Conservation (phyloP, 2,329 filamentous ascomycete species). For the Calycina herbarum region DNA sequence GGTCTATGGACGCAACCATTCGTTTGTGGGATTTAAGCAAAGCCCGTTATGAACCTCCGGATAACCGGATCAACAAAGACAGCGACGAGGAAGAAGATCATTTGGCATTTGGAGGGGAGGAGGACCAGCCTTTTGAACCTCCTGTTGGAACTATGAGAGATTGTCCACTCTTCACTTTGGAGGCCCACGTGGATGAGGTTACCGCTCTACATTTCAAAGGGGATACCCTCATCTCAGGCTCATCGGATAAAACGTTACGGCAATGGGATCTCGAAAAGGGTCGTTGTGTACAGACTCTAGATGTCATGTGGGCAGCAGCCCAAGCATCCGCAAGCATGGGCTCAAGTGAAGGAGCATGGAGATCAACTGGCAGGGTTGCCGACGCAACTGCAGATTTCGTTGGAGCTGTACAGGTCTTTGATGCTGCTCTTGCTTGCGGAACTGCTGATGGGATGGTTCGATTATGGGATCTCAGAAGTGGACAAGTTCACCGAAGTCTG, state of each 20-base stretch:
- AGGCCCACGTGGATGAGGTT: conserved; percentile 90
- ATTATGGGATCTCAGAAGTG: conserved; percentile 93
- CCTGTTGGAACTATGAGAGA: conserved; percentile 82
- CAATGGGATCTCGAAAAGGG: conserved; percentile 98
- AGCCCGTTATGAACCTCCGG: conserved; percentile 75
- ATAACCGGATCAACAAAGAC: conserved; percentile 51
- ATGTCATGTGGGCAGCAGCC: conserved; percentile 96
- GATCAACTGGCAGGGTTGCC: conserved; percentile 63
- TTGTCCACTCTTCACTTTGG: conserved; percentile 83
- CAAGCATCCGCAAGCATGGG: conserved; percentile 75
- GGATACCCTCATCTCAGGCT: conserved; percentile 89
- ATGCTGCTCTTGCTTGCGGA: conserved; percentile 91
- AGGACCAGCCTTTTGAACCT: conserved; percentile 67
- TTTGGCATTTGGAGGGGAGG: conserved; percentile 70
- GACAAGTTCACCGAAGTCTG: conserved; percentile 93
- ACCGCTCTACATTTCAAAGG: conserved; percentile 90
- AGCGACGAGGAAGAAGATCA: conserved; percentile 61
- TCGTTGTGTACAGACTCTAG: conserved; percentile 94
- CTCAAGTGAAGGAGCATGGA: conserved; percentile 66
- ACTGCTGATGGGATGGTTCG: conserved; percentile 97
- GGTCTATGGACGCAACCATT: conserved; percentile 92
- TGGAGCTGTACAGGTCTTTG: conserved; percentile 91
- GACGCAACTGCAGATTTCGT: conserved; percentile 83
- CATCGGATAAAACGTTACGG: conserved; percentile 92
- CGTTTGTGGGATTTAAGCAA: conserved; percentile 92